A percentile compares a stretch with the other conserved stretches of the same genome.
phyloP scores from a whole-genome alignment of 148 eudicot genomes.

The Polygonum maritimum region DNA sequence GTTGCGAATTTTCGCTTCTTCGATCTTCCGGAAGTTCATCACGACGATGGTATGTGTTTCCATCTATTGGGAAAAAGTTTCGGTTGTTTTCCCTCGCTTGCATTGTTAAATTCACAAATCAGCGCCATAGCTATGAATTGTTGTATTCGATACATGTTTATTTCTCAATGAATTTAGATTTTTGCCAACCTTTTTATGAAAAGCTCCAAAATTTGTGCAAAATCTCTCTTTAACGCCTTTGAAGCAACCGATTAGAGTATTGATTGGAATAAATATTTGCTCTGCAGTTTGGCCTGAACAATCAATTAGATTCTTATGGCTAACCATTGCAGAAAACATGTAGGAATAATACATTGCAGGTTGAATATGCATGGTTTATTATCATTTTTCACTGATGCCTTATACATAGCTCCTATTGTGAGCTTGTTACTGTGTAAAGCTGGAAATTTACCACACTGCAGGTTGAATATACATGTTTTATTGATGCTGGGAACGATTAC shows the following conservation, averaged over 20 bases:
- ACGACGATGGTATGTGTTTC: constrained; percentile 31
- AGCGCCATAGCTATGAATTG: background rate
- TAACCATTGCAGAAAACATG: background rate
- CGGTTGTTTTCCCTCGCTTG: background rate
- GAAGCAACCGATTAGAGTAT: background rate
- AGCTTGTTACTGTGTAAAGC: background rate
- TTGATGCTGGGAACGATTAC: too few species aligned
- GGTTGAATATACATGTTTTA: background rate
- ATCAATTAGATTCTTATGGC: background rate
- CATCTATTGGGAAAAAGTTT: constrained; percentile 19
- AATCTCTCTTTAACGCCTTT: background rate
- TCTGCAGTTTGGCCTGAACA: background rate
- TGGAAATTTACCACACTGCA: background rate
- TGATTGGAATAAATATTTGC: background rate
- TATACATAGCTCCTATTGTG: background rate
- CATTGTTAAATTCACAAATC: background rate
- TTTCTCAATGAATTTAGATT: background rate
- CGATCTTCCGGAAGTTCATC: constrained; percentile 26
- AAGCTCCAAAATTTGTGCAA: background rate
- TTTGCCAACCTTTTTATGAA: background rate
- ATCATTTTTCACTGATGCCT: background rate
- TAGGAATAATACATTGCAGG: background rate
- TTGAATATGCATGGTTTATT: too few species aligned
- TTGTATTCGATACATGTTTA: background rate
- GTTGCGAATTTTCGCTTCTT: background rate